Conservation (phyloP, 1,284 basidiomycete genomes). For the Naganishia sp. region DNA sequence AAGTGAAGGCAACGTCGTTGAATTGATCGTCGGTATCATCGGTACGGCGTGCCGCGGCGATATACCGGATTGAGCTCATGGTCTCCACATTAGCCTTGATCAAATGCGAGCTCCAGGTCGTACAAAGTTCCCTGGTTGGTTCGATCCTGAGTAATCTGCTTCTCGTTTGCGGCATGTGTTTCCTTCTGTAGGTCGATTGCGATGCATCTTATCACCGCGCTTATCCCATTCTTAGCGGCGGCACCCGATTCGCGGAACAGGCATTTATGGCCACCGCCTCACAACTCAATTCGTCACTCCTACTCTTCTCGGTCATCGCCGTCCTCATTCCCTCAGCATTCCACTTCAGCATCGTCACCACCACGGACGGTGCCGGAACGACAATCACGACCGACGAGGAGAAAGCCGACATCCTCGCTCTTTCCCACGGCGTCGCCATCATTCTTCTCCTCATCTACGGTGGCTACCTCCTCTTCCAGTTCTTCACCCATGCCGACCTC, state of each 20-base stretch:
- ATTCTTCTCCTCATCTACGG: conserved; percentile 71
- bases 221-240: conserved; percentile 42
- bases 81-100: conserved; percentile 19
- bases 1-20: conserved; percentile 55
- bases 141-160: conserved; percentile 67
- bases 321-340: conserved; percentile 57
- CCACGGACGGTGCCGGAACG: conserved; percentile 38
- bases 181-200: conserved; percentile 50
- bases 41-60: neutral
- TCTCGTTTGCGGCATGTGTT: conserved; percentile 80
- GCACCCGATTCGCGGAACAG: conserved; percentile 52
- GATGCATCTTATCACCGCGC: neutral
- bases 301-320: conserved; percentile 57
- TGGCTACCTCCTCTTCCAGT: conserved; percentile 78
- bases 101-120: conserved; percentile 57
- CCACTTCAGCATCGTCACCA: conserved; percentile 53
- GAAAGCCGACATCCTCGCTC: conserved; percentile 61
- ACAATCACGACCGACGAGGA: conserved; percentile 45
- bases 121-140: conserved; percentile 57
- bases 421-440: conserved; percentile 79
- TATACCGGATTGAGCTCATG: neutral
- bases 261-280: conserved; percentile 52
- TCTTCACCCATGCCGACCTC: conserved; percentile 76
- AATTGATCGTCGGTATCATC: conserved; percentile 46
- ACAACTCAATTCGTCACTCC: conserved; percentile 56